A percentile compares a stretch with the other conserved stretches of the same genome.
Conservation (phyloP, 441 rosid genomes). For the Arabidopsis hybrid region DNA sequence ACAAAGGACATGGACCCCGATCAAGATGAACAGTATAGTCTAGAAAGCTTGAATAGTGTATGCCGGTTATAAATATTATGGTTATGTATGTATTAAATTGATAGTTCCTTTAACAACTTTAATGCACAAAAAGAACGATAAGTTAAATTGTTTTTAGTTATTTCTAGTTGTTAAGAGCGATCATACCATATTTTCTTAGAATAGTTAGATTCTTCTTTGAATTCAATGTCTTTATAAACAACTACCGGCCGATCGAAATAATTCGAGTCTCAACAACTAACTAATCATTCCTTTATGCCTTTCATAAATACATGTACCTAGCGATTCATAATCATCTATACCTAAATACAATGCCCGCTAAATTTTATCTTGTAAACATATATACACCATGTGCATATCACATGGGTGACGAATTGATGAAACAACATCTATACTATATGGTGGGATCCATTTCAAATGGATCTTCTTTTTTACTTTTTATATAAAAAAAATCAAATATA, state of each 20-base stretch:
- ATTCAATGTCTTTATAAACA: slow-evolving; percentile 8
- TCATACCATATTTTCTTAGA: neutral
- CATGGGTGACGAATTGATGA: slow-evolving; percentile 47
- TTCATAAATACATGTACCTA: slow-evolving; percentile 23
- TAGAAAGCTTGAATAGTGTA: neutral
- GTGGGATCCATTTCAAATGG: slow-evolving; percentile 38
- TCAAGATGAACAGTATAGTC: neutral
- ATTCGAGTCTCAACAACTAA: slow-evolving; percentile 35
- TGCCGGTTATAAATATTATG: no score
- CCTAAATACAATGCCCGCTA: slow-evolving; percentile 15
- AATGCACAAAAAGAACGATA: no score
- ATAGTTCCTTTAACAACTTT: no score
- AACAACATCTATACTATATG: slow-evolving; percentile 16
- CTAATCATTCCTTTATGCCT: slow-evolving; percentile 23
- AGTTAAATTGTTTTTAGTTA: neutral
- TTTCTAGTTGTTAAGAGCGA: neutral
- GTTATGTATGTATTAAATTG: no score
- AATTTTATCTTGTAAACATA: slow-evolving; percentile 1
- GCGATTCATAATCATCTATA: slow-evolving; percentile 3
- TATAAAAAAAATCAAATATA: slow-evolving; percentile 9
- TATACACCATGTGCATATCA: slow-evolving; percentile 28
- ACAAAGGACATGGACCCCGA: slow-evolving; percentile 30
- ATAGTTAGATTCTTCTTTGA: slow-evolving; percentile 7
- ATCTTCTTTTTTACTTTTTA: slow-evolving; percentile 21
- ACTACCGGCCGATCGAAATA: slow-evolving; percentile 5